A percentile compares a stretch with the other conserved stretches of the same genome.
Conservation (phyloP, 495 filamentous ascomycete species). For the Amphirosellinia nigrospora region DNA sequence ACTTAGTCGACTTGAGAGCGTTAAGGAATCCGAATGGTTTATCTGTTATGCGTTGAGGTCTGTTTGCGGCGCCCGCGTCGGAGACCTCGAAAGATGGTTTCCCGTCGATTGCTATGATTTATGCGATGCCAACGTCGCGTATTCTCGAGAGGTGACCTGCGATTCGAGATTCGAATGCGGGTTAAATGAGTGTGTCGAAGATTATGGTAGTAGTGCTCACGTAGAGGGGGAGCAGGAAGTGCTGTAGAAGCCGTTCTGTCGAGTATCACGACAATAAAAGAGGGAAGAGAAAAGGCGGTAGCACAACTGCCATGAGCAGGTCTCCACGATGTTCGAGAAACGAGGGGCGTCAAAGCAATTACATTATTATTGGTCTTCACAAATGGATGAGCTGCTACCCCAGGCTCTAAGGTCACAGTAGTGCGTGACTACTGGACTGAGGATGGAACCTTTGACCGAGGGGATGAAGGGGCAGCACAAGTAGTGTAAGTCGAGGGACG, state of each 20-base stretch:
- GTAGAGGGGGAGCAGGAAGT: not conserved
- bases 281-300: constrained; percentile 2
- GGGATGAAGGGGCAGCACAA: not conserved
- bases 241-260: constrained; percentile 27
- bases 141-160: not conserved
- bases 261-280: constrained; percentile 26
- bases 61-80: constrained; percentile 1
- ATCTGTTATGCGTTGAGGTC: not conserved
- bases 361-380: not conserved
- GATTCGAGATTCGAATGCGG: not conserved
- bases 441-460: constrained; percentile 10
- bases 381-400: not conserved
- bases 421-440: not conserved
- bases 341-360: constrained; percentile 12
- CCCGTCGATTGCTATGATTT: not conserved
- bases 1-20: not conserved
- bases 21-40: no score
- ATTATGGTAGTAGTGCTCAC: not conserved
- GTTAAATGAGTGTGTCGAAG: constrained; percentile 21
- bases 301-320: not conserved
- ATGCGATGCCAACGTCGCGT: constrained; percentile 17
- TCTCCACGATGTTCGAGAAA: constrained; percentile 16
- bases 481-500: no score
- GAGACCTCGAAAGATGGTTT: not conserved
- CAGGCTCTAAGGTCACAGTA: not conserved